A percentile compares a stretch with the other conserved stretches of the same genome.
Conservation (phyloP, 495 filamentous ascomycete species). For the Viridothelium virens region DNA sequence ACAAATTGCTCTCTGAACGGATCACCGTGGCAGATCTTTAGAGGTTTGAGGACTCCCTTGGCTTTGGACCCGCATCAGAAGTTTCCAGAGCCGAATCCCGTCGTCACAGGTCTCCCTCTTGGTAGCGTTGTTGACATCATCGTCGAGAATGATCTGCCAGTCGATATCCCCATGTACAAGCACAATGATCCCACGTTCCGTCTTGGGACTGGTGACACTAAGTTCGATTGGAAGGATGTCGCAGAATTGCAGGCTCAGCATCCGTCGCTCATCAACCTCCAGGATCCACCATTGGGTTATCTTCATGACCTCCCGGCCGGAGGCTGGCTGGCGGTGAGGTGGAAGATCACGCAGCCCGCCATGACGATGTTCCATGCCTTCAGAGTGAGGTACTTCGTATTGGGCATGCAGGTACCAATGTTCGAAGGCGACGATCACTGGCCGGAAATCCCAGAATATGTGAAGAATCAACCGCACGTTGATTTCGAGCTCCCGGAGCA, state of each 20-base stretch:
- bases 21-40: background rate
- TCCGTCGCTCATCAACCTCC: background rate
- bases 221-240: slow-evolving; percentile 8
- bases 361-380: slow-evolving; percentile 2
- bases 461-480: slow-evolving; percentile 4
- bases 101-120: background rate
- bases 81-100: background rate
- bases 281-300: background rate
- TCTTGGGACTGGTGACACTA: background rate
- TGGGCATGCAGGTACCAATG: slow-evolving; percentile 1
- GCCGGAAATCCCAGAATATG: slow-evolving; percentile 4
- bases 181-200: slow-evolving; percentile 8
- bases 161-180: slow-evolving; percentile 8
- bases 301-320: slow-evolving; percentile 8
- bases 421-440: slow-evolving; percentile 7
- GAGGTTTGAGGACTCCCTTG: background rate
- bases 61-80: background rate
- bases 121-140: slow-evolving; percentile 5
- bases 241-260: background rate
- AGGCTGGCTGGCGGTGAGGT: slow-evolving; percentile 3
- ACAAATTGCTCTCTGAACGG: slow-evolving; percentile 7
- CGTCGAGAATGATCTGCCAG: slow-evolving; percentile 7
- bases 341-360: background rate
- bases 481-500: slow-evolving; percentile 2
- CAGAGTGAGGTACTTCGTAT: slow-evolving; percentile 1